Evolutionary conservation across 495 filamentous ascomycete species (phyloP), one percentile per base, ranked within the genome.

Genomic region (Monascus purpureus): DNA sequence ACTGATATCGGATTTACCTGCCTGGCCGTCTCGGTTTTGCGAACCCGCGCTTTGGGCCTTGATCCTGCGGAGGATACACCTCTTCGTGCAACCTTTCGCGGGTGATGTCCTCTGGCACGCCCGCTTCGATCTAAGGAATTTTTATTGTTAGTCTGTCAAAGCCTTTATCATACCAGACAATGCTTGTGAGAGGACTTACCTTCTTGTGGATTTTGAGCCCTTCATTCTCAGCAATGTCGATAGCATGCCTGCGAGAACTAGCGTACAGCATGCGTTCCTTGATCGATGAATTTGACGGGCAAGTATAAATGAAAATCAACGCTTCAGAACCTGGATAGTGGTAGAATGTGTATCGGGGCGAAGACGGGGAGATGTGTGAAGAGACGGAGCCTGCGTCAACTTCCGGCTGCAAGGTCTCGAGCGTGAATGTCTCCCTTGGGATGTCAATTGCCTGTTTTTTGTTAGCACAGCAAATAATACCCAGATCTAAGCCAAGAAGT

Each of bases 201-300:
- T 79, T 86, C 65, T 88, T 93, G 29, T 70, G 70, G 30, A 87
- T 61, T 35, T 71, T 64, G 34, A 93, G 53, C 4, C 81, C 81
- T 11, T 75, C 77, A 40, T 82, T 73, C 24, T 63, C 65, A 38
- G 82, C 83, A 18, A 83, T 46, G 11, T 61, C 49, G 25, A 92
- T 60, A 5, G 83, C 82, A 22, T 70, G 72, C 18, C 70, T 68
- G 47, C 83, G 82, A 42, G 81, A 81, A 20, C 82, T 75, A 19
- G 92, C 84, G 52, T 95, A 93, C 41, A 96, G 59, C 90, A 97
- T 97, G 31, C 85, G 74, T 51, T 85, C 83, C 57, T 85, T 93
- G 60, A 96, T 82, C 42, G 80, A 82, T 0, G 75, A 73, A 3
- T 58, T 72, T 2, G 69, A 65, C 3, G 90, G 90, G 46, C 88